Evolutionary conservation across 768 basidiomycete species (phyloP).

Genomic region (Boletus rubroflammeus): DNA sequence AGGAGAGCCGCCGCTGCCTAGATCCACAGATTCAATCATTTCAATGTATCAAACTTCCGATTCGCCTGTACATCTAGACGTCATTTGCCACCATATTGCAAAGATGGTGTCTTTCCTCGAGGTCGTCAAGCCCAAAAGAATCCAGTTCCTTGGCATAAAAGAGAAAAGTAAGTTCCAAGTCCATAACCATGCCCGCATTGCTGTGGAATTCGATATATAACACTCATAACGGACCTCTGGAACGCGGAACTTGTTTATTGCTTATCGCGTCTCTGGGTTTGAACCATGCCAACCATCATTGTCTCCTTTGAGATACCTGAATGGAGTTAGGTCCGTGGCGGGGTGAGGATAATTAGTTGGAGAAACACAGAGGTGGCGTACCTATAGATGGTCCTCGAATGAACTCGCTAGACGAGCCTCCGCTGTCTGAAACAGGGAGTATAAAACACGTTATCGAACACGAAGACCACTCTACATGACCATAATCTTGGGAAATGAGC

Average conservation of each 20-base stretch:
- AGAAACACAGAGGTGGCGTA: conserved; percentile 25
- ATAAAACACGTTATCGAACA: conserved; percentile 77
- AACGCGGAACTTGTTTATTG: not conserved
- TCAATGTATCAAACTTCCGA: not conserved
- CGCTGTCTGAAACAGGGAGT: conserved; percentile 90
- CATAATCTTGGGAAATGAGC: not conserved
- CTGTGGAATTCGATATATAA: not conserved
- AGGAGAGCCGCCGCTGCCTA: not conserved
- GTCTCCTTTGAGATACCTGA: not conserved
- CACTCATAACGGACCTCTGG: not conserved
- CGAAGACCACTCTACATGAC: conserved; percentile 79
- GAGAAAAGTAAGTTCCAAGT: not conserved
- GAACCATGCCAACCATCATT: not conserved
- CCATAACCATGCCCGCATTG: not conserved
- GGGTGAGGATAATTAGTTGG: not conserved
- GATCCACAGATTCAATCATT: not conserved
- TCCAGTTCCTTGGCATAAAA: not conserved
- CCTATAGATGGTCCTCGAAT: conserved; percentile 47
- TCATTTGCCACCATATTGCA: too few relatives aligned
- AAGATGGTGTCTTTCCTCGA: not conserved
- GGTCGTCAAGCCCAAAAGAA: not conserved
- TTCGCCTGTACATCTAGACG: not conserved
- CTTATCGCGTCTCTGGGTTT: not conserved
- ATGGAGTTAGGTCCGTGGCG: not conserved
- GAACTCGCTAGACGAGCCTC: conserved; percentile 90